These are phyloP conservation scores for Leptosphaerulina australis DNA, from an alignment of 2,329 filamentous ascomycete genomes.

Conservation along the genomic window DNA sequence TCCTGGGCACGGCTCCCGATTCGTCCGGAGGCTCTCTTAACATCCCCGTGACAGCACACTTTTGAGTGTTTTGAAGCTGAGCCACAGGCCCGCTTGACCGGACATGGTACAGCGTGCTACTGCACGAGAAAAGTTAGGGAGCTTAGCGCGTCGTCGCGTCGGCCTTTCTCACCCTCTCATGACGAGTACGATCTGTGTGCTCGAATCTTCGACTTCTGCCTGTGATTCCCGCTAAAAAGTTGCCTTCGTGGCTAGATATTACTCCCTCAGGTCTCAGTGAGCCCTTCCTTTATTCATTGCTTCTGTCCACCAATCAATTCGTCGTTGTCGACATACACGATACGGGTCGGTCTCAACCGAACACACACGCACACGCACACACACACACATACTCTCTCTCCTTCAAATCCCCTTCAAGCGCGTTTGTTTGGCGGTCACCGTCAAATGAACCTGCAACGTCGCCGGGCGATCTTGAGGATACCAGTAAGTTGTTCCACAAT, in stretches of 20 bases:
- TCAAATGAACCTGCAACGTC: conserved; percentile 98
- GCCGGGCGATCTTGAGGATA: conserved; percentile 62
- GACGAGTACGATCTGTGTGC: conserved; percentile 33
- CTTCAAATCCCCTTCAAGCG: conserved; percentile 61
- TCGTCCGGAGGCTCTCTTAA: conserved; percentile 21
- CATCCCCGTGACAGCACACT: conserved; percentile 28
- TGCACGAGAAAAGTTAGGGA: conserved; percentile 30
- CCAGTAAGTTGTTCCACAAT: conserved; percentile 60
- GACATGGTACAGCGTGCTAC: conserved; percentile 19
- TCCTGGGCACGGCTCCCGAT: conserved; percentile 17
- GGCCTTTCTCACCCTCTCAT: conserved; percentile 24
- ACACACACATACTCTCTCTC: too few species aligned
- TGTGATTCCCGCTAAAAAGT: conserved; percentile 36
- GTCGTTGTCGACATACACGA: conserved; percentile 12
- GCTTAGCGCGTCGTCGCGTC: conserved; percentile 20
- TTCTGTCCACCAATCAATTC: conserved; percentile 19
- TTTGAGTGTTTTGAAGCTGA: conserved; percentile 17
- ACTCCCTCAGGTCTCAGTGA: conserved; percentile 36
- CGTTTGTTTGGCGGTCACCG: conserved; percentile 90
- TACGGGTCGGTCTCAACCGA: conserved; percentile 22
- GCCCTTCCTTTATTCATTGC: conserved; percentile 23
- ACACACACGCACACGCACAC: too few species aligned
- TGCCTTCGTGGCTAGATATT: conserved; percentile 32
- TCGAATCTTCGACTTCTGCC: conserved; percentile 34
- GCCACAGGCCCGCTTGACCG: conserved; percentile 20